A percentile compares a stretch with the other conserved stretches of the same genome.
Conservation (phyloP, 208 protist genomes). For the Acanthamoeba lenticulata region DNA sequence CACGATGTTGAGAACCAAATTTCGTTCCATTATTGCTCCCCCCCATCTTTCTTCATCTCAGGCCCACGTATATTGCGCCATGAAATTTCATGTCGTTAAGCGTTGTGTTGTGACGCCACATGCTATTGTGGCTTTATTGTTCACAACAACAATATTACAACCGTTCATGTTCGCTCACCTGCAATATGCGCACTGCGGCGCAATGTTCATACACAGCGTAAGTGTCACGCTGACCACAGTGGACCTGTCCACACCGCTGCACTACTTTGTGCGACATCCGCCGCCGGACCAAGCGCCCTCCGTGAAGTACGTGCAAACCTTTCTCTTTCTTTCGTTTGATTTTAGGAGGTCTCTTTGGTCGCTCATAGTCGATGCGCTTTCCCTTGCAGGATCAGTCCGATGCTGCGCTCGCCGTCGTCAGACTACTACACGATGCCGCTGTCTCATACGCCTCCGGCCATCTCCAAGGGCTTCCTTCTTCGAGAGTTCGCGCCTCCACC, state of each 20-base stretch:
- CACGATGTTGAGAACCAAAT: too few relatives aligned
- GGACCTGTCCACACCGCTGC: constrained; percentile 41
- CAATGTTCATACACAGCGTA: background rate
- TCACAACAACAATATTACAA: too few relatives aligned
- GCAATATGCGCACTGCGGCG: too few relatives aligned
- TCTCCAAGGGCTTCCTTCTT: background rate
- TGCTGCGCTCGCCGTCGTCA: background rate
- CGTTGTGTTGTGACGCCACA: too few relatives aligned
- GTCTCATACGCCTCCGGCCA: background rate
- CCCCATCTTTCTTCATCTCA: too few relatives aligned
- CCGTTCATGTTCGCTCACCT: background rate
- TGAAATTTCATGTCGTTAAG: too few relatives aligned
- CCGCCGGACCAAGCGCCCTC: background rate
- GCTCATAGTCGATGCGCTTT: too few relatives aligned
- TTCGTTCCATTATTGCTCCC: too few relatives aligned
- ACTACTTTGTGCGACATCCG: constrained; percentile 62
- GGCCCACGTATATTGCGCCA: too few relatives aligned
- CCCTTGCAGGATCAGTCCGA: too few relatives aligned
- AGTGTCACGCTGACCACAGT: constrained; percentile 6
- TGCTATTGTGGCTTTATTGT: too few relatives aligned
- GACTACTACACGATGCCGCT: background rate
- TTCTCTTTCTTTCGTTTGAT: background rate
- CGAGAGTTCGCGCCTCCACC: background rate
- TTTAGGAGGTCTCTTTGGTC: background rate
- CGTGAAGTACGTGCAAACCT: background rate